Conservation (phyloP, 2,329 filamentous ascomycete species). For the Dryadomyces quercivorus region DNA sequence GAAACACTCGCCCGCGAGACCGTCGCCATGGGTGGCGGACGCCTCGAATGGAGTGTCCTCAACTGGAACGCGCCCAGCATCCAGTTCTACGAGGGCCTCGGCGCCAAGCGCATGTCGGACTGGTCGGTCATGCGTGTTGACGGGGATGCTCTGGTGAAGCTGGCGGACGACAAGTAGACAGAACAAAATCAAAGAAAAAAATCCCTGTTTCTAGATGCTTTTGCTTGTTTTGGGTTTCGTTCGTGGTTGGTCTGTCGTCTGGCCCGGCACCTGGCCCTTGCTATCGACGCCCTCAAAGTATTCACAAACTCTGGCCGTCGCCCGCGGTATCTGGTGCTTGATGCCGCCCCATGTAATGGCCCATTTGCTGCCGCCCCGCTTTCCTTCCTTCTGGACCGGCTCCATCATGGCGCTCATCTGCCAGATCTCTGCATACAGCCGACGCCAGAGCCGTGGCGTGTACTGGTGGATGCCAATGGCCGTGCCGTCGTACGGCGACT, state of each 20-base stretch:
- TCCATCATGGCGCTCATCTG: constrained; percentile 29
- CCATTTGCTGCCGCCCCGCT: constrained; percentile 9
- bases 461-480: constrained; percentile 22
- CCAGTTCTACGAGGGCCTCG: constrained; percentile 67
- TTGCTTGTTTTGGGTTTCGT: no score
- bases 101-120: constrained; percentile 53
- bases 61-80: constrained; percentile 91
- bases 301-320: constrained; percentile 22
- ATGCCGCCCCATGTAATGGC: constrained; percentile 34
- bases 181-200: no score
- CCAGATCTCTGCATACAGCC: constrained; percentile 36
- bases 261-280: constrained; percentile 12
- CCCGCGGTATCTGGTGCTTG: constrained; percentile 16
- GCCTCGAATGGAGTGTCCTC: constrained; percentile 83
- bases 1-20: constrained; percentile 70
- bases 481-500: constrained; percentile 16
- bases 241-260: no score
- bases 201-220: not conserved
- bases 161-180: constrained; percentile 28
- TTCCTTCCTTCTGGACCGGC: constrained; percentile 10
- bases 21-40: constrained; percentile 54
- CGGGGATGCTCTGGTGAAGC: constrained; percentile 46
- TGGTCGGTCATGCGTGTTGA: constrained; percentile 71
- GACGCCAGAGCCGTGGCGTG: constrained; percentile 29
- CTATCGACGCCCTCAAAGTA: constrained; percentile 36